Evolutionary conservation across 2,329 filamentous ascomycete genomes (phyloP).

Genomic region (Nigrospora osmanthi): DNA sequence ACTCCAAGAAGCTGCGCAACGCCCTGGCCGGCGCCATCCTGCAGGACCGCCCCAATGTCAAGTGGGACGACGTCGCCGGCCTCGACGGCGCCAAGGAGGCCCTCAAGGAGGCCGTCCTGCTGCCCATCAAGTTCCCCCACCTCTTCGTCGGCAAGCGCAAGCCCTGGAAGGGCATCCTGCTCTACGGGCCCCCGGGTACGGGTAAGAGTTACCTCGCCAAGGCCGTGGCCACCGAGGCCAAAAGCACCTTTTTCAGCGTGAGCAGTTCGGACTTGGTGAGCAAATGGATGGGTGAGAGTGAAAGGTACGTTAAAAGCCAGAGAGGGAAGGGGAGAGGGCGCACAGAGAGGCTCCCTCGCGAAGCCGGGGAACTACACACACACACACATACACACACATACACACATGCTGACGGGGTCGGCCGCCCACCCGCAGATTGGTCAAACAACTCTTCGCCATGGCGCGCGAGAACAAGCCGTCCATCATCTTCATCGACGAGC

Average conservation of each 20-base stretch:
- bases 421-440: conserved; percentile 50
- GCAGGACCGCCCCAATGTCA: conserved; percentile 90
- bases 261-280: conserved; percentile 95
- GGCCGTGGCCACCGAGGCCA: conserved; percentile 94
- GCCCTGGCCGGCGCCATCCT: conserved; percentile 88
- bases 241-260: conserved; percentile 98
- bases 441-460: conserved; percentile 96
- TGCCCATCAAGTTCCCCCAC: conserved; percentile 97
- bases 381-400: too few relatives aligned
- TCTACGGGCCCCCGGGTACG: conserved; percentile 93
- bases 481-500: conserved; percentile 98
- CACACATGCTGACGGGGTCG: too few relatives aligned
- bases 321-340: too few relatives aligned
- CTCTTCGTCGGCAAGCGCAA: conserved; percentile 93
- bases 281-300: conserved; percentile 99
- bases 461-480: conserved; percentile 96
- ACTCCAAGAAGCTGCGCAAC: conserved; percentile 89
- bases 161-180: conserved; percentile 95
- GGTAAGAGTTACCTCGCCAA: conserved; percentile 98
- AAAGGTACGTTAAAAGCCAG: conserved; percentile 56
- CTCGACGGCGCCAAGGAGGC: conserved; percentile 93
- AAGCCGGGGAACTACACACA: background rate
- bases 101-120: conserved; percentile 91
- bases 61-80: conserved; percentile 97
- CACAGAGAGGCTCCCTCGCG: too few relatives aligned